These are phyloP conservation scores for Arabidopsis suecica DNA, from an alignment of 345 rosid species.

Conservation along the genomic window DNA sequence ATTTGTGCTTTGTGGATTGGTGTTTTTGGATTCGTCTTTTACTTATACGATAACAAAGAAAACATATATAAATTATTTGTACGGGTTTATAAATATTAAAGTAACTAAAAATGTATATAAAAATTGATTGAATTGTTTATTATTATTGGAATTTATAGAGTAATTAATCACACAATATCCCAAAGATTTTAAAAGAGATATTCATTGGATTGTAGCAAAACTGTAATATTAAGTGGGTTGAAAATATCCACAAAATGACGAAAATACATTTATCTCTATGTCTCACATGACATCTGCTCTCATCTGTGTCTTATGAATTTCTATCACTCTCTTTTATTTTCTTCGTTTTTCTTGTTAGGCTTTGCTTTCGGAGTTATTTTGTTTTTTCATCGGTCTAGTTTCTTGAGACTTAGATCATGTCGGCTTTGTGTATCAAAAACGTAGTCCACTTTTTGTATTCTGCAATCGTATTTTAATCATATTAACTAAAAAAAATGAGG, in stretches of 20 bases:
- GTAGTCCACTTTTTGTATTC: too few relatives aligned
- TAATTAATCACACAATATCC: neutral
- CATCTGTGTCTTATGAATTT: too few relatives aligned
- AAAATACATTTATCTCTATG: too few relatives aligned
- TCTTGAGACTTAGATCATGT: too few relatives aligned
- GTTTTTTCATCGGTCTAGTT: too few relatives aligned
- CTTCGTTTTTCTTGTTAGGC: too few relatives aligned
- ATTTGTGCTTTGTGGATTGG: conserved; percentile 30
- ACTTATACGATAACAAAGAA: neutral
- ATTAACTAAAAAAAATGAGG: too few relatives aligned
- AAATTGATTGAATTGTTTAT: neutral
- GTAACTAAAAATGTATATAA: neutral
- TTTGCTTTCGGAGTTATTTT: too few relatives aligned
- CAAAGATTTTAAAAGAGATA: neutral
- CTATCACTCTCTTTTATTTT: too few relatives aligned
- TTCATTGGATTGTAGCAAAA: neutral
- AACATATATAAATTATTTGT: neutral
- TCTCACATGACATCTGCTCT: too few relatives aligned
- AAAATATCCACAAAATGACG: neutral
- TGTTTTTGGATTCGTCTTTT: conserved; percentile 15
- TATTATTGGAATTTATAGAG: neutral
- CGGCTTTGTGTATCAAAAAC: too few relatives aligned
- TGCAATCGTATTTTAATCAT: too few relatives aligned
- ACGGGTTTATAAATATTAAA: neutral
- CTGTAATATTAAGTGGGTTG: neutral